Base-by-base conservation (phyloP, 2,329 filamentous ascomycete species). In the Trichophaea hybrida region DNA sequence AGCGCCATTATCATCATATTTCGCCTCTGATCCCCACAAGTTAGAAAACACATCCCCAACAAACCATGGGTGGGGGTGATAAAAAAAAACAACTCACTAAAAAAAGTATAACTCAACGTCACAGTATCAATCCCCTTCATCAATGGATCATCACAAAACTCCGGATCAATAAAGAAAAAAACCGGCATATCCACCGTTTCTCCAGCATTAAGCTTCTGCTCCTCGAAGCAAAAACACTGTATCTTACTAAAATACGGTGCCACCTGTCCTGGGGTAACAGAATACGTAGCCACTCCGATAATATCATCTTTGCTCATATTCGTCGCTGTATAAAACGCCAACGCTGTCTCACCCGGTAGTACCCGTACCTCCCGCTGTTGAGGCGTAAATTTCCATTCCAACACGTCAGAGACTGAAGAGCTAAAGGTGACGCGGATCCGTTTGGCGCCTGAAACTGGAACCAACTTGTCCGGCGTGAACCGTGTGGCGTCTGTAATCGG, bases 141-240 rank as follows among this genome's bases (percentile, higher is more conserved):
- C 65, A 86, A 90, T 55, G 91, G 76, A 73, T 98, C 93, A 67
- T 86, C 90, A 61, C 91, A 78, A 75, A 98, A 84, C 70, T 97
- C 93, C 0, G 93, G 93, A 70, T 98, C 93, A 66, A 98, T 86
- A 73, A 97, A 98, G 75, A 98, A 98, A 74, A 98, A 98, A 0
- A 98, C 94, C 0, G 93, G 94, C 94, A 98, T 98, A 72, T 98
- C 93, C 57, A 98, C 93, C 49, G 89, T 93, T 78, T 98, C 94
- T 49, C 91, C 90, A 5, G 90, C 90, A 71, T 93, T 91, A 66
- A 98, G 74, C 63, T 94, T 80, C 78, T 98, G 93, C 72, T 79
- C 68, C 89, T 98, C 93, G 69, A 98, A 98, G 73, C 93, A 98
- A 74, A 98, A 98, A 71, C 93, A 98, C 74, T 98, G 93, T 50